Conservation (phyloP, 2,329 filamentous ascomycete genomes). For the Fusarium sp. region DNA sequence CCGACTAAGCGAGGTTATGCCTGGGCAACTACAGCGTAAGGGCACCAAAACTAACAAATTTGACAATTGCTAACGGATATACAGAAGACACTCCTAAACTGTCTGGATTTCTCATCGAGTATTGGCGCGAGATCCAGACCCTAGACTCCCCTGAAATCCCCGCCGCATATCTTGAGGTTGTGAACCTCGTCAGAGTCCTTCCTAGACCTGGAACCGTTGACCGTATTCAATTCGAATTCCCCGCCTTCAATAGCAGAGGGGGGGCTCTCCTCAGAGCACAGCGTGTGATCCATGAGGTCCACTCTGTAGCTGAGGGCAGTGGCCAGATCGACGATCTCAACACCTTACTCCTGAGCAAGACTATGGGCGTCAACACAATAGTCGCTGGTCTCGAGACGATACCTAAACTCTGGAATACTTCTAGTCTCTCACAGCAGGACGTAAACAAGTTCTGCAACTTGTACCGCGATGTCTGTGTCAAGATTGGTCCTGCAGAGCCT, state of each 20-base stretch:
- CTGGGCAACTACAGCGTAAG: constrained; percentile 57
- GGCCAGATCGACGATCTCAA: constrained; percentile 41
- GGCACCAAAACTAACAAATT: too few species aligned
- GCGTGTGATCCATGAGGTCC: constrained; percentile 51
- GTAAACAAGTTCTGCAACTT: constrained; percentile 52
- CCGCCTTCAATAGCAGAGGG: constrained; percentile 27
- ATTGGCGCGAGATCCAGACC: constrained; percentile 39
- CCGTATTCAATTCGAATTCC: constrained; percentile 36
- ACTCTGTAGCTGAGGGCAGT: constrained; percentile 44
- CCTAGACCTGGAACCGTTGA: constrained; percentile 35
- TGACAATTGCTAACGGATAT: constrained; percentile 21
- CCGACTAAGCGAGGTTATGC: constrained; percentile 60
- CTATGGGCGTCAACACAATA: constrained; percentile 51
- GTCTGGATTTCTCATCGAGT: constrained; percentile 44
- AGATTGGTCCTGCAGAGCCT: constrained; percentile 56
- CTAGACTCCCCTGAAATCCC: constrained; percentile 54
- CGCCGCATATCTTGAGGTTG: constrained; percentile 59
- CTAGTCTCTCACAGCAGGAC: constrained; percentile 39
- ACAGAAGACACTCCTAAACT: constrained; percentile 49
- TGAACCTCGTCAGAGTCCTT: constrained; percentile 55
- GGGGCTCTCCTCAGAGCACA: constrained; percentile 56
- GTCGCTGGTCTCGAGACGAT: constrained; percentile 50
- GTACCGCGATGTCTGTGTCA: constrained; percentile 56
- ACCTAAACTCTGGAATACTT: constrained; percentile 47
- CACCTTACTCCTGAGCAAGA: constrained; percentile 44